phyloP scores from a whole-genome alignment of 345 rosid genomes.

The Ricinus communis region DNA sequence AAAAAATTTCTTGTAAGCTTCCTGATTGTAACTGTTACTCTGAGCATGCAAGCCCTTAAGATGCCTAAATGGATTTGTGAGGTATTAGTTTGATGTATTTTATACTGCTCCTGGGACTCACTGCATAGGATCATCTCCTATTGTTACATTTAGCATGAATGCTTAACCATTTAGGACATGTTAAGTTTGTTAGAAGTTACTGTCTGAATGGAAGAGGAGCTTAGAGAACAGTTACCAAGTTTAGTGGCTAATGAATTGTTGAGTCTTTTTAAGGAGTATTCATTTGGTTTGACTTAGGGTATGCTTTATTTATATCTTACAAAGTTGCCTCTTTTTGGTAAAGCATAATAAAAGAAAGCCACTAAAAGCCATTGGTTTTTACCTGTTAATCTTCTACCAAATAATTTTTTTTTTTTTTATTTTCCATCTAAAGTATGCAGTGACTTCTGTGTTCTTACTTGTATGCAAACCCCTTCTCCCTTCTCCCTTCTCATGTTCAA shows the following conservation, averaged over 20 bases:
- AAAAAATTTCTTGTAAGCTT: too few species aligned
- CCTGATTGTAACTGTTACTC: too few species aligned
- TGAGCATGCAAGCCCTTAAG: too few species aligned
- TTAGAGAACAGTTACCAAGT: neutral
- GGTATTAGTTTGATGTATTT: too few species aligned
- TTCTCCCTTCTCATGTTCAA: slow-evolving; percentile 6
- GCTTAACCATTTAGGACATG: neutral
- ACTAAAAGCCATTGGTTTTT: neutral
- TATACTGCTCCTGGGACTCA: too few species aligned
- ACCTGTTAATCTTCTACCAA: neutral
- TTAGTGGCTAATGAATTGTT: too few species aligned
- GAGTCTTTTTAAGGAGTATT: neutral
- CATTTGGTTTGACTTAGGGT: neutral
- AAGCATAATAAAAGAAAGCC: too few species aligned
- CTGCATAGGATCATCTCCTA: too few species aligned
- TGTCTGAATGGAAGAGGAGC: neutral
- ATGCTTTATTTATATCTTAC: neutral
- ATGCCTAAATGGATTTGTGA: too few species aligned
- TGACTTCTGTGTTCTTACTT: neutral
- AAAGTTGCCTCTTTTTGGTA: too few species aligned
- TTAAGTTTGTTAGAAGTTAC: neutral
- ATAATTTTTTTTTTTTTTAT: slow-evolving; percentile 7
- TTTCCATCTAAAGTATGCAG: neutral
- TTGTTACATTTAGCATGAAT: too few species aligned
- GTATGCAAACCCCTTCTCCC: neutral